Conservation (phyloP, 2,329 filamentous ascomycete genomes). For the Aspergillus chevalieri region DNA sequence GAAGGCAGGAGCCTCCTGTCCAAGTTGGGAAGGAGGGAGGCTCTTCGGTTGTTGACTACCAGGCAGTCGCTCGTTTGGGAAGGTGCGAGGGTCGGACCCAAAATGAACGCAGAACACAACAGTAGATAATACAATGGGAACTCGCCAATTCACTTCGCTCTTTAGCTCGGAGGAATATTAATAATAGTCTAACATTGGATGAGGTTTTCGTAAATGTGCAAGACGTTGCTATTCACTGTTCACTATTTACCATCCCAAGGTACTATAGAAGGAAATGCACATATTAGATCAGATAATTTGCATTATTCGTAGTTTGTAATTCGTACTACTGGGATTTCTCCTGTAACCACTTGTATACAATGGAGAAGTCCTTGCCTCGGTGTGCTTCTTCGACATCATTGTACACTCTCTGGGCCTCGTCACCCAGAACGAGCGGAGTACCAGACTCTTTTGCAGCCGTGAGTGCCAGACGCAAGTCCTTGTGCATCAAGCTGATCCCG, state of each 20-base stretch:
- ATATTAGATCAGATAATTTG: not conserved
- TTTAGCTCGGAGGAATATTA: no score
- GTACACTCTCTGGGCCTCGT: conserved; percentile 61
- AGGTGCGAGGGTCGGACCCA: not conserved
- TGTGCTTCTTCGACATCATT: conserved; percentile 58
- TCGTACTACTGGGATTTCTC: conserved; percentile 29
- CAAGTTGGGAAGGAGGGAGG: not conserved
- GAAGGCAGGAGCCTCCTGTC: not conserved
- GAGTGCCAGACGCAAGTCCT: conserved; percentile 69
- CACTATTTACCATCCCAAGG: not conserved
- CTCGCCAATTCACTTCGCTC: no score
- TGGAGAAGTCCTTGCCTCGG: conserved; percentile 70
- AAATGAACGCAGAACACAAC: no score
- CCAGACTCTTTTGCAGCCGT: conserved; percentile 63
- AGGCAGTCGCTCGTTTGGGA: not conserved
- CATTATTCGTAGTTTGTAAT: not conserved
- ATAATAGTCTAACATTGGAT: no score
- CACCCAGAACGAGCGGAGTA: conserved; percentile 60
- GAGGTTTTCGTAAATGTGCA: no score
- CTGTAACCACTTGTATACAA: conserved; percentile 66
- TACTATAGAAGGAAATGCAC: not conserved
- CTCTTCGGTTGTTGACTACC: not conserved
- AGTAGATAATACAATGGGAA: no score
- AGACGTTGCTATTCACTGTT: no score
- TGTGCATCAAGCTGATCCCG: conserved; percentile 71